A percentile compares a stretch with the other conserved stretches of the same genome.
phyloP scores from a whole-genome alignment of 306 rosid genomes.

The Malus domestica region DNA sequence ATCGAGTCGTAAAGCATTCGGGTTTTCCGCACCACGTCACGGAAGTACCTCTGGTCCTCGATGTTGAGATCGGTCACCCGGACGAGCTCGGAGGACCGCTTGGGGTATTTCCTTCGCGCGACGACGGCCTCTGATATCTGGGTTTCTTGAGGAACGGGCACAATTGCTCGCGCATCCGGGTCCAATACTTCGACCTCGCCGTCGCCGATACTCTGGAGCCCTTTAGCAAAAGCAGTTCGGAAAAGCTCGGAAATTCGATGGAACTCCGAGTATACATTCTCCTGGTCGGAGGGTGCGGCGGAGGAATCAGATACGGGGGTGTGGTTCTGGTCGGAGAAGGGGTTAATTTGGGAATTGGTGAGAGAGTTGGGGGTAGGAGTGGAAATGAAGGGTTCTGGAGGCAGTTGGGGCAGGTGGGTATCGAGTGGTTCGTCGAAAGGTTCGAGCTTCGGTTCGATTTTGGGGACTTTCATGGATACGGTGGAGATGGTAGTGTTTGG shows the following conservation, averaged over 20 bases:
- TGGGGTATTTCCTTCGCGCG: conserved; percentile 13
- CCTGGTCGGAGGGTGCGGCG: conserved; percentile 17
- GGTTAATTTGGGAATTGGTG: conserved; percentile 14
- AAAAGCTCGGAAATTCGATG: conserved; percentile 53
- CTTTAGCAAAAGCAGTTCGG: conserved; percentile 35
- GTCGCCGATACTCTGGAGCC: conserved; percentile 23
- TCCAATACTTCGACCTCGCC: conserved; percentile 26
- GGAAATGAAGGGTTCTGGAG: conserved; percentile 12
- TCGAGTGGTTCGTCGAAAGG: conserved; percentile 45
- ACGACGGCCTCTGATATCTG: conserved; percentile 22
- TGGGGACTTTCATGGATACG: conserved; percentile 28
- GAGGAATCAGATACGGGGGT: conserved; percentile 26
- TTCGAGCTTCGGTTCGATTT: conserved; percentile 63
- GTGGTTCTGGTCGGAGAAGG: neutral
- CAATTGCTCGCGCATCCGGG: conserved; percentile 53
- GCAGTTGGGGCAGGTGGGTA: conserved; percentile 2
- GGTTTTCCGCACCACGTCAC: conserved; percentile 50
- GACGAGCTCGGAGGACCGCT: conserved; percentile 59
- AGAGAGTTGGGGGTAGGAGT: conserved; percentile 15
- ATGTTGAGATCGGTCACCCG: conserved; percentile 53
- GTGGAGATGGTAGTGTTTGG: neutral
- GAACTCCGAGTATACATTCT: conserved; percentile 45
- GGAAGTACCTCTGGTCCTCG: conserved; percentile 55
- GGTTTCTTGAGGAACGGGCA: conserved; percentile 42
- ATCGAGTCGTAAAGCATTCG: conserved; percentile 76